These are phyloP conservation scores for Blastobotrys serpentis DNA, from an alignment of 1,139 yeast species.

Conservation along the genomic window DNA sequence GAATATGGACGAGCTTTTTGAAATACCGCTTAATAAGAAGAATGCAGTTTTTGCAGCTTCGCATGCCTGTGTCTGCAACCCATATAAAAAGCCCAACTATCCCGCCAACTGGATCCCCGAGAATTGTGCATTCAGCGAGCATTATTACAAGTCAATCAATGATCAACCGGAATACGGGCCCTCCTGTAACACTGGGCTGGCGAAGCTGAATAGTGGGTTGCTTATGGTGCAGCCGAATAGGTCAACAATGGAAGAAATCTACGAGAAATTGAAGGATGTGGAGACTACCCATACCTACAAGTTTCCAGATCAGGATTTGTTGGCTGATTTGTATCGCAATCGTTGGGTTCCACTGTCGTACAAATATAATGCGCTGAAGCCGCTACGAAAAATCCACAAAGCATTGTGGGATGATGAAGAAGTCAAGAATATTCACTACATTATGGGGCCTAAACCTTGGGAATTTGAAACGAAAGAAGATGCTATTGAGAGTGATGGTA, in stretches of 20 bases:
- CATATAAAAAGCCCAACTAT: constrained; percentile 49
- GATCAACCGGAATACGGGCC: constrained; percentile 42
- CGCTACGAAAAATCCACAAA: constrained; percentile 45
- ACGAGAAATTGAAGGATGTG: constrained; percentile 40
- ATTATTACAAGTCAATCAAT: constrained; percentile 20
- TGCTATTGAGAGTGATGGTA: not conserved
- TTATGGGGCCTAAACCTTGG: constrained; percentile 60
- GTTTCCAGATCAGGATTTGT: constrained; percentile 57
- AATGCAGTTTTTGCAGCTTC: constrained; percentile 50
- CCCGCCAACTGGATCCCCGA: constrained; percentile 51
- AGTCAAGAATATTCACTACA: constrained; percentile 56
- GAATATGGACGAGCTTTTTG: constrained; percentile 58
- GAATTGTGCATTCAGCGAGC: constrained; percentile 51
- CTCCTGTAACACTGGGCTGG: constrained; percentile 41
- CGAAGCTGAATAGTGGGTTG: constrained; percentile 55
- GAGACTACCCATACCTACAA: constrained; percentile 43
- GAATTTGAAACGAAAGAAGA: constrained; percentile 28
- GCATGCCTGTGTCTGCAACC: constrained; percentile 63
- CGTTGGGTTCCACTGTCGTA: constrained; percentile 52
- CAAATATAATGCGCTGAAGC: constrained; percentile 54
- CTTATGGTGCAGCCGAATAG: constrained; percentile 47
- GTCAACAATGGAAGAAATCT: constrained; percentile 41
- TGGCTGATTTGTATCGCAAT: constrained; percentile 50
- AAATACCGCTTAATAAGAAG: constrained; percentile 17
- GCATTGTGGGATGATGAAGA: constrained; percentile 46